Conservation (phyloP, 2,329 filamentous ascomycete species). For the Aspergillus glaucus region DNA sequence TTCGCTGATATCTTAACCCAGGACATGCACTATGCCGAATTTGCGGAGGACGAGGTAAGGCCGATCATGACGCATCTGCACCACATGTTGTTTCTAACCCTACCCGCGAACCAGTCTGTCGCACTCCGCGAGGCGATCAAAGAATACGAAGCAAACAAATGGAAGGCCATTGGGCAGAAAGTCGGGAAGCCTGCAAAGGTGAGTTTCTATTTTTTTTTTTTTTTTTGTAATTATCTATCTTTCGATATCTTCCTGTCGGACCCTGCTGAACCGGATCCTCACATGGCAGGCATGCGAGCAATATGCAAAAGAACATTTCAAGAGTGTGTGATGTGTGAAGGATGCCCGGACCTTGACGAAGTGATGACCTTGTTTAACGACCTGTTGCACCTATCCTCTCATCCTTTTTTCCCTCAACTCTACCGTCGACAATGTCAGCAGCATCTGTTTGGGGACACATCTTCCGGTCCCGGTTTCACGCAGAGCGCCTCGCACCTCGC, state of each 20-base stretch:
- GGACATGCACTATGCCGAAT: slow-evolving; percentile 99
- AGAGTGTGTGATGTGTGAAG: slow-evolving; percentile 36
- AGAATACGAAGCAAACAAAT: slow-evolving; percentile 97
- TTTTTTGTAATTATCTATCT: slow-evolving; percentile 10
- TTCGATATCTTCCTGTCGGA: no score
- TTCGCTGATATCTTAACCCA: slow-evolving; percentile 35
- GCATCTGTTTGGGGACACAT: neutral
- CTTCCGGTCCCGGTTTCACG: neutral
- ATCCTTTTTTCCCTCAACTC: slow-evolving; percentile 10
- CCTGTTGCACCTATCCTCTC: slow-evolving; percentile 12
- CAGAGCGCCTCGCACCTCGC: neutral
- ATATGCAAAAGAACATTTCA: slow-evolving; percentile 93
- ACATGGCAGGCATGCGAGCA: slow-evolving; percentile 67
- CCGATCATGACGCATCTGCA: neutral
- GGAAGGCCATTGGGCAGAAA: slow-evolving; percentile 95
- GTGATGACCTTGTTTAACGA: slow-evolving; percentile 20
- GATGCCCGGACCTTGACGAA: slow-evolving; percentile 23
- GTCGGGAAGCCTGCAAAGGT: slow-evolving; percentile 97
- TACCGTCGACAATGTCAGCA: neutral
- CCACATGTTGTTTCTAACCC: neutral
- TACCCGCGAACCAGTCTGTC: slow-evolving; percentile 25
- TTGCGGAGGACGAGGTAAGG: slow-evolving; percentile 76
- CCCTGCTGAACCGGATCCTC: slow-evolving; percentile 11
- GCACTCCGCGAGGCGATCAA: slow-evolving; percentile 85
- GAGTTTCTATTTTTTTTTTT: slow-evolving; percentile 2